Evolutionary conservation across 1,284 basidiomycete genomes (phyloP).

Genomic region (Ustilago vetiveriae): DNA sequence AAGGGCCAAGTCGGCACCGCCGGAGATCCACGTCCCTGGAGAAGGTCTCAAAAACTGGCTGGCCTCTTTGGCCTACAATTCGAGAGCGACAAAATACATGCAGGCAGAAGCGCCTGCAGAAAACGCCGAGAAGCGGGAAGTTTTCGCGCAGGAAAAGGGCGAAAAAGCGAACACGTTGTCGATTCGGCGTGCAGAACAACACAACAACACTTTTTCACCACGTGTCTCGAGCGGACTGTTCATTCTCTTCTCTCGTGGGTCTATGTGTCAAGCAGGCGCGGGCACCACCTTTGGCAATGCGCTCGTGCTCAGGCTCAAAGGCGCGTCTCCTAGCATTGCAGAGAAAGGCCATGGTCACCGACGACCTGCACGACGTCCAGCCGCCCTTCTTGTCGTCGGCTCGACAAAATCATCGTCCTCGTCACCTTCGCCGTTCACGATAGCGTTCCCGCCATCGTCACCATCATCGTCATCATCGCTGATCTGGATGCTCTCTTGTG

Average conservation of each 20-base stretch:
- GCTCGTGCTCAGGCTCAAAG: no score
- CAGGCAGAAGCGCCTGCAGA: neutral
- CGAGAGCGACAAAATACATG: no score
- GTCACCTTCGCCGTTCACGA: constrained; percentile 21
- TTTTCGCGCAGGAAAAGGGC: neutral
- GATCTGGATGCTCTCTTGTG: constrained; percentile 39
- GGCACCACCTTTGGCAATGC: no score
- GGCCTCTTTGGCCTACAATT: no score
- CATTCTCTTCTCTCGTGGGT: neutral
- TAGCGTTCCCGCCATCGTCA: constrained; percentile 10
- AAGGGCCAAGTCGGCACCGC: neutral
- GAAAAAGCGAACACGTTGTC: constrained; percentile 1
- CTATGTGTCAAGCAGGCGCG: constrained; percentile 2
- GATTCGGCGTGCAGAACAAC: constrained; percentile 1
- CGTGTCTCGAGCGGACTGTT: no score
- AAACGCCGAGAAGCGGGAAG: constrained; percentile 10
- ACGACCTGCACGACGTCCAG: constrained; percentile 7
- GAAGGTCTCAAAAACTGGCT: no score
- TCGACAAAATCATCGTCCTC: constrained; percentile 44
- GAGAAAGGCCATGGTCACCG: no score
- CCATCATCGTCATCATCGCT: constrained; percentile 31
- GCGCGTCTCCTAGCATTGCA: no score
- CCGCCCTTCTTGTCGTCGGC: constrained; percentile 8
- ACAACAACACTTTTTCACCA: neutral
- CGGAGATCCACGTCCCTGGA: no score